Evolutionary conservation across 1,284 basidiomycete genomes (phyloP).

Genomic region (Prillingera fragicola): DNA sequence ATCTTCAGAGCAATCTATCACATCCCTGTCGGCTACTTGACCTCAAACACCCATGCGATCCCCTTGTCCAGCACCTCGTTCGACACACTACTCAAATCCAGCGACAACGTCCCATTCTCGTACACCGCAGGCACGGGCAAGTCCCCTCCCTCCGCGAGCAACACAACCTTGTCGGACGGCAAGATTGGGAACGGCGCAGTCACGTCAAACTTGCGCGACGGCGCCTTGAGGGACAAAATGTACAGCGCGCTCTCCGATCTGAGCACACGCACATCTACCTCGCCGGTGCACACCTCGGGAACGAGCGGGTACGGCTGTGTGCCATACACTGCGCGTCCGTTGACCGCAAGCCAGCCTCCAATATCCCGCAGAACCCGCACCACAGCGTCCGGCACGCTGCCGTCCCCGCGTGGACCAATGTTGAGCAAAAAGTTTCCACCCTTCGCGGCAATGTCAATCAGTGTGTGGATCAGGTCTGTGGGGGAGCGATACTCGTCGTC

Average conservation of each 20-base stretch:
- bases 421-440: conserved; percentile 52
- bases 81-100: conserved; percentile 18
- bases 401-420: conserved; percentile 56
- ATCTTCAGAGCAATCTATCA: no score
- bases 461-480: conserved; percentile 52
- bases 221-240: conserved; percentile 52
- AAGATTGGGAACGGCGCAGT: conserved; percentile 51
- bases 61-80: conserved; percentile 4
- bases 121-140: conserved; percentile 2
- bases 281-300: conserved; percentile 34
- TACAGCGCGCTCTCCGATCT: conserved; percentile 55
- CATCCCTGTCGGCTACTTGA: conserved; percentile 6
- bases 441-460: conserved; percentile 53
- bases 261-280: conserved; percentile 52
- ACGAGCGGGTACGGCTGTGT: conserved; percentile 35
- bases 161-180: conserved; percentile 49
- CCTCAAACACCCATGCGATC: conserved; percentile 19
- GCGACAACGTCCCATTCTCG: neutral
- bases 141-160: conserved; percentile 39
- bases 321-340: conserved; percentile 54
- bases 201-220: conserved; percentile 40
- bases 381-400: conserved; percentile 53
- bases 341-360: conserved; percentile 54
- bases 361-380: conserved; percentile 52
- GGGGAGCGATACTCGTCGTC: conserved; percentile 54